These are phyloP conservation scores for Aspergillus sergii DNA, from an alignment of 2,329 filamentous ascomycete species.

Conservation along the genomic window DNA sequence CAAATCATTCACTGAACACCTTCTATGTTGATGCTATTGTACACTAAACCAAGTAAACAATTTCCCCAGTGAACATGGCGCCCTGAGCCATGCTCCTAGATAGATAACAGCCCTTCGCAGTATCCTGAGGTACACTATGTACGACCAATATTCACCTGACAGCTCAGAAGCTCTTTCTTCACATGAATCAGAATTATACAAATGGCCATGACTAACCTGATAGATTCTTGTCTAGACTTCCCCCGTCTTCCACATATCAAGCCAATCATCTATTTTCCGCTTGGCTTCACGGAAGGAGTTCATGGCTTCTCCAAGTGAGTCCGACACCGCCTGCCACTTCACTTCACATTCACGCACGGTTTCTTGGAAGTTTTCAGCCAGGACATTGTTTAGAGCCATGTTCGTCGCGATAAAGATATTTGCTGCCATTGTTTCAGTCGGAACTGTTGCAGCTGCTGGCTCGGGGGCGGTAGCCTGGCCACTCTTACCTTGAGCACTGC, in stretches of 20 bases:
- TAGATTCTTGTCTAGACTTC: neutral
- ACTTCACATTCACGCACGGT: constrained; percentile 50
- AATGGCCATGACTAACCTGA: too few species aligned
- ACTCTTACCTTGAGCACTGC: neutral
- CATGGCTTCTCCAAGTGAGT: constrained; percentile 18
- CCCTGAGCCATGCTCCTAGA: neutral
- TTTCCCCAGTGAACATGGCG: neutral
- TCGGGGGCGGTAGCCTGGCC: neutral
- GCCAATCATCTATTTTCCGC: constrained; percentile 23
- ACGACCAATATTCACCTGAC: neutral
- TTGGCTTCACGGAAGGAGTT: constrained; percentile 11
- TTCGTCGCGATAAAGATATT: neutral
- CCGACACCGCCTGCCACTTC: constrained; percentile 53
- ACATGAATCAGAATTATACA: neutral
- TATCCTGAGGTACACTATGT: neutral
- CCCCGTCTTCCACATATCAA: constrained; percentile 6
- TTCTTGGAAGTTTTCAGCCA: neutral
- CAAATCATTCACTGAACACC: neutral
- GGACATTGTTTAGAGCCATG: neutral
- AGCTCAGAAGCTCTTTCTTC: neutral
- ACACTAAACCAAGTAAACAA: neutral
- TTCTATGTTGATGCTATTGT: neutral
- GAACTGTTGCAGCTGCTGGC: neutral
- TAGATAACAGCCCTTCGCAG: neutral
- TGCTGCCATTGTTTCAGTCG: neutral